These are phyloP conservation scores for Grosmannia penicillata DNA, from an alignment of 2,329 filamentous ascomycete genomes.

Conservation along the genomic window DNA sequence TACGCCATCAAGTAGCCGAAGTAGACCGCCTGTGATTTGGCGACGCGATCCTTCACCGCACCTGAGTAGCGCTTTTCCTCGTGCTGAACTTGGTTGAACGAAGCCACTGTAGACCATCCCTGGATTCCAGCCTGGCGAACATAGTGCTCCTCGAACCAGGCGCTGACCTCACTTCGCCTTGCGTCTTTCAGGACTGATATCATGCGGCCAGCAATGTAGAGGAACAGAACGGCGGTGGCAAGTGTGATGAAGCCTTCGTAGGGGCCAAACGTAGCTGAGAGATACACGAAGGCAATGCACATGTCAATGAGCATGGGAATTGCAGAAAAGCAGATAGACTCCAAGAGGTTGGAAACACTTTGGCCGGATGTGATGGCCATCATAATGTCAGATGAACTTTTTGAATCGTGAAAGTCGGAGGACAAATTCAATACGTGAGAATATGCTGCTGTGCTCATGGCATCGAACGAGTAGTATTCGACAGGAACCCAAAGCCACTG, in stretches of 20 bases:
- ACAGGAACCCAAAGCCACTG: slow-evolving; percentile 44
- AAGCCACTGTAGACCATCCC: slow-evolving; percentile 44
- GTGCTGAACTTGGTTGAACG: slow-evolving; percentile 43
- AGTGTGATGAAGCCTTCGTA: slow-evolving; percentile 50
- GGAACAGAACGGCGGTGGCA: slow-evolving; percentile 40
- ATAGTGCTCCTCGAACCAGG: slow-evolving; percentile 39
- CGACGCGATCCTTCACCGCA: slow-evolving; percentile 28
- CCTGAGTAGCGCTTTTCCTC: slow-evolving; percentile 38
- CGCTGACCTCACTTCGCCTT: slow-evolving; percentile 34
- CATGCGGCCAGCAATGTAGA: slow-evolving; percentile 36
- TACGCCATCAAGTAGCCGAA: slow-evolving; percentile 34
- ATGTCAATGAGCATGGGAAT: slow-evolving; percentile 47
- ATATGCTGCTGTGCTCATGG: slow-evolving; percentile 38
- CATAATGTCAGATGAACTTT: slow-evolving; percentile 43
- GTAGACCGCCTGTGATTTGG: slow-evolving; percentile 22
- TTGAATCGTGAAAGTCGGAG: slow-evolving; percentile 45
- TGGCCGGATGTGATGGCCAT: slow-evolving; percentile 40
- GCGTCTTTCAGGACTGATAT: slow-evolving; percentile 33
- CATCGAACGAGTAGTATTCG: slow-evolving; percentile 39
- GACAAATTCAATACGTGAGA: slow-evolving; percentile 46
- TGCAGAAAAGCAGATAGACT: slow-evolving; percentile 42
- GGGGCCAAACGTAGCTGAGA: slow-evolving; percentile 41
- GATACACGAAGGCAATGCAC: slow-evolving; percentile 41
- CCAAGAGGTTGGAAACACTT: slow-evolving; percentile 38
- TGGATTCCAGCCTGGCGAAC: slow-evolving; percentile 40